phyloP scores from a whole-genome alignment of 73 alveolate species.

The Urostyla sp. region DNA sequence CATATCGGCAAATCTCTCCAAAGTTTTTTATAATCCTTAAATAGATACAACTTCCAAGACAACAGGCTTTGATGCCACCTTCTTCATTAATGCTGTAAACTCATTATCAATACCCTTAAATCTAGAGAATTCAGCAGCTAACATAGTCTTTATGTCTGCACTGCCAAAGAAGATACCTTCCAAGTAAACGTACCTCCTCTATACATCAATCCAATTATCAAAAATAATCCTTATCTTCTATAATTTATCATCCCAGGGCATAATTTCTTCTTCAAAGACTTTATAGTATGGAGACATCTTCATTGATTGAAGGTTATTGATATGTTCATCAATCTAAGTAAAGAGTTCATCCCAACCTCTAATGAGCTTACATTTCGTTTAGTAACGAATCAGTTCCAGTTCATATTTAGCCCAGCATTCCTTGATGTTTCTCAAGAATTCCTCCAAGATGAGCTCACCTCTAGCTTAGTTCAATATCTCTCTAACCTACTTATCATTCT shows the following conservation, averaged over 20 bases:
- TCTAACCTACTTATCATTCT: slow-evolving; percentile 85
- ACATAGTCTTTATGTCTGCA: slow-evolving; percentile 99
- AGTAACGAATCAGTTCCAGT: slow-evolving; percentile 96
- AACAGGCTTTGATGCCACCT: slow-evolving; percentile 96
- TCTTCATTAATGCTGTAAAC: slow-evolving; percentile 98
- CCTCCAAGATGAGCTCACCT: slow-evolving; percentile 97
- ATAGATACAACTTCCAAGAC: slow-evolving; percentile 93
- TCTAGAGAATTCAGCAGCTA: slow-evolving; percentile 96
- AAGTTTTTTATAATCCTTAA: slow-evolving; percentile 94
- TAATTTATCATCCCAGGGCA: slow-evolving; percentile 99
- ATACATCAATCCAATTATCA: slow-evolving; percentile 99
- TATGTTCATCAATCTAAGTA: slow-evolving; percentile 97
- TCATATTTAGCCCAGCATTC: slow-evolving; percentile 94
- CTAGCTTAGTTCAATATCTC: slow-evolving; percentile 95
- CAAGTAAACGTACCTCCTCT: slow-evolving; percentile 99
- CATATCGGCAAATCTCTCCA: slow-evolving; percentile 97
- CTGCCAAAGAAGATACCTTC: slow-evolving; percentile 99
- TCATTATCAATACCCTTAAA: slow-evolving; percentile 98
- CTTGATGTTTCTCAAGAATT: slow-evolving; percentile 87
- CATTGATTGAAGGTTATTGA: slow-evolving; percentile 96
- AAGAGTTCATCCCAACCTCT: slow-evolving; percentile 99
- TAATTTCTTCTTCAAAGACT: slow-evolving; percentile 96
- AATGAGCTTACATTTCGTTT: slow-evolving; percentile 98
- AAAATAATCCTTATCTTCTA: slow-evolving; percentile 95
- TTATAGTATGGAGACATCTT: slow-evolving; percentile 98